Conservation (phyloP, 768 basidiomycete species). For the Cyathus striatus region DNA sequence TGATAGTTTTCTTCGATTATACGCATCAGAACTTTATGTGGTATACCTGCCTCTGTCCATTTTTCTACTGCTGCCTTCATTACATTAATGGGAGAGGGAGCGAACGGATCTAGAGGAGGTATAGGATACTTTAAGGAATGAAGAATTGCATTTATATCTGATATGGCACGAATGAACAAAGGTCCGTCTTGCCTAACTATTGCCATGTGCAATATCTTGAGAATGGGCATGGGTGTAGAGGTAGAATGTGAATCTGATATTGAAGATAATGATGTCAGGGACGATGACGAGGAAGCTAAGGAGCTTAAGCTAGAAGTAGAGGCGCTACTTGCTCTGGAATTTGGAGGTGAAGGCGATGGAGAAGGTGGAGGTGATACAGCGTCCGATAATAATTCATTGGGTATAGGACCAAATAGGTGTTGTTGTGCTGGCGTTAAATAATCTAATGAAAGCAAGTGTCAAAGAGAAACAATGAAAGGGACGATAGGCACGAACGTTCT, state of each 20-base stretch:
- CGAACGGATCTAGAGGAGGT: conserved; percentile 46
- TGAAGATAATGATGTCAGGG: conserved; percentile 24
- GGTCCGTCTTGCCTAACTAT: conserved; percentile 69
- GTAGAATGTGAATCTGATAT: conserved; percentile 16
- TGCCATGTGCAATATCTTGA: conserved; percentile 65
- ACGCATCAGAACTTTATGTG: conserved; percentile 62
- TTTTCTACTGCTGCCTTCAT: conserved; percentile 40
- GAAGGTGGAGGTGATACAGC: conserved; percentile 30
- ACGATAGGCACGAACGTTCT: conserved; percentile 43
- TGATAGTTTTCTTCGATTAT: conserved; percentile 92
- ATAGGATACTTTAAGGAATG: conserved; percentile 62
- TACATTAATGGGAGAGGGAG: conserved; percentile 36
- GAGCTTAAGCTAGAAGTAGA: conserved; percentile 23
- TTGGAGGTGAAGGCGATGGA: conserved; percentile 29
- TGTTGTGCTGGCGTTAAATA: conserved; percentile 68
- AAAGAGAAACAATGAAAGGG: too few species aligned
- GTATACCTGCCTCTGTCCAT: conserved; percentile 54
- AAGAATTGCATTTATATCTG: conserved; percentile 57
- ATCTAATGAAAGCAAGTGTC: too few species aligned
- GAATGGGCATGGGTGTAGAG: conserved; percentile 22
- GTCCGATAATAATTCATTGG: conserved; percentile 40
- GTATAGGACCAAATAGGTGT: conserved; percentile 62
- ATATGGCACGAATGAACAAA: conserved; percentile 59
- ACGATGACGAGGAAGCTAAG: conserved; percentile 20
- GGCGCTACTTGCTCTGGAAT: conserved; percentile 19